phyloP scores from a whole-genome alignment of 352 stramenopile species.

The Phytophthora uliginosa region DNA sequence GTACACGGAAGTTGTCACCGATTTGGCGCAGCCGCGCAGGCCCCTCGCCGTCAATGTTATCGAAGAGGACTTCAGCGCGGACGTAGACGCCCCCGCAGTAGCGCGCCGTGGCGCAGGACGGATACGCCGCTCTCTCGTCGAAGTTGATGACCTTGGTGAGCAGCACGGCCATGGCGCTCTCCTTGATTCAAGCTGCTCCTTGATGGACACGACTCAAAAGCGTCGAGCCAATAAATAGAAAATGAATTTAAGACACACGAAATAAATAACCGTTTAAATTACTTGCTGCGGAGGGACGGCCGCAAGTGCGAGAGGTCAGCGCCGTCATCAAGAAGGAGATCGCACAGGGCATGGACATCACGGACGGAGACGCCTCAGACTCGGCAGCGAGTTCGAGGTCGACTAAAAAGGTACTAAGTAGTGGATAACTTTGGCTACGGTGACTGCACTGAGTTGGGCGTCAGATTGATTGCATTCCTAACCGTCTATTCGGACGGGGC shows the following conservation, averaged over 20 bases:
- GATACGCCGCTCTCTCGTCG: too few species aligned
- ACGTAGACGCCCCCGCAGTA: too few species aligned
- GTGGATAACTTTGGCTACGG: not conserved
- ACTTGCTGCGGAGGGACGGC: too few species aligned
- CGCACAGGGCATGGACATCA: slow-evolving; percentile 69
- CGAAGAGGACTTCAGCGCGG: slow-evolving; percentile 40
- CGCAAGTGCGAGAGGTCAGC: too few species aligned
- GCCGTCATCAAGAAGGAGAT: slow-evolving; percentile 82
- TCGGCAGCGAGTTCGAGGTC: slow-evolving; percentile 90
- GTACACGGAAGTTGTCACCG: slow-evolving; percentile 60
- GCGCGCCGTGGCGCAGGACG: too few species aligned
- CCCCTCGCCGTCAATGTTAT: slow-evolving; percentile 68
- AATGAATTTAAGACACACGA: too few species aligned
- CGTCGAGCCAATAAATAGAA: too few species aligned
- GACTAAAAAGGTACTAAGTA: slow-evolving; percentile 52
- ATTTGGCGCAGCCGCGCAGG: slow-evolving; percentile 51
- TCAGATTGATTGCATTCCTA: slow-evolving; percentile 13
- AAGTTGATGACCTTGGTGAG: not conserved
- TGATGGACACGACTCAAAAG: too few species aligned
- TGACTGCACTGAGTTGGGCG: too few species aligned
- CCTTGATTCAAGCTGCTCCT: too few species aligned
- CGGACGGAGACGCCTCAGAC: slow-evolving; percentile 70
- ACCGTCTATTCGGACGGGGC: not conserved
- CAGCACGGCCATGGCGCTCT: too few species aligned
- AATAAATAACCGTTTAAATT: too few species aligned